Base-by-base conservation (phyloP, 148 eudicot species). In the Agrostemma githago region DNA sequence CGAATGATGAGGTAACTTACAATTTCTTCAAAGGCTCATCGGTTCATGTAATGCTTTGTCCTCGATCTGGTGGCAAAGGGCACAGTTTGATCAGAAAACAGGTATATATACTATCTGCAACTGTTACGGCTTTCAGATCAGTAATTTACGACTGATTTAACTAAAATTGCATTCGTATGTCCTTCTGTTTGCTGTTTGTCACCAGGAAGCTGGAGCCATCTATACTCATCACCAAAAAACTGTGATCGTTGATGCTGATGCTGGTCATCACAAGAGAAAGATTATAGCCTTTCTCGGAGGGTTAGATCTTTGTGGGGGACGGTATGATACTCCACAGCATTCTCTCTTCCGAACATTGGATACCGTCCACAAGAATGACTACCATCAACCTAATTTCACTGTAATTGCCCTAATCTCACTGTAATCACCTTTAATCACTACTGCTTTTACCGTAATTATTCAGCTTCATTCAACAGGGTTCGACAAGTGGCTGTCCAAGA, bases 151-250 rank as follows among this genome's bases (percentile, higher is more conserved):
- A 26, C 34, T 26, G 34, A 26, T 26, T 26, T 26, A 26, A 26
- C 34, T 26, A 26, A 26, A 26, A 26, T 26, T 26, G 34, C 34
- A 26, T 26, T 26, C 34, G 34, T 26, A 26, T 26, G 0, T 26
- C 1, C 34, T 26, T 26, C 37, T 62, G 66, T 62, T 9, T 10
- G 12, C 15, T 34, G 76, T 38, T 71, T 73, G 20, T 73, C 39
- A 70, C 74, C 85, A 94, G 98, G 97, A 91, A 79, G 96, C 91
- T 43, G 98, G 98, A 78, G 88, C 96, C 43, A 83, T 94, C 16
- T 94, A 89, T 63, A 94, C 98, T 46, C 98, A 94, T 80, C 98
- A 94, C 80, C 97, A 93, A 79, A 93, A 93, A 79, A 91, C 97
- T 80, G 95, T 93, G 67, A 82, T 93, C 70, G 91, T 91, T 73